Evolutionary conservation across 768 basidiomycete genomes (phyloP), one percentile per base, ranked within the genome.

Genomic region (Suillus occidentalis): DNA sequence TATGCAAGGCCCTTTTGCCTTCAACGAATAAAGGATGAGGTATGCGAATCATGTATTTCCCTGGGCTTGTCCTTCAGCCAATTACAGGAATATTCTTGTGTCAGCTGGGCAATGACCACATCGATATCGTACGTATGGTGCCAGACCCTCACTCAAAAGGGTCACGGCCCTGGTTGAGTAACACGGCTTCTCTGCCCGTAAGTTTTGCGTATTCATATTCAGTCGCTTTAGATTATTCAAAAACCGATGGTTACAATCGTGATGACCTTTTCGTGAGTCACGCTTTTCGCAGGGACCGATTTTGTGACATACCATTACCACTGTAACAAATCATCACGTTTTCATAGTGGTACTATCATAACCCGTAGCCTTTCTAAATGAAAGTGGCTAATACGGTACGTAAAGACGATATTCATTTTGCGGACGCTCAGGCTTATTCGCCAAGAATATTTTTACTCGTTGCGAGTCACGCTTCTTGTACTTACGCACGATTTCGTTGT

Each of bases 351-450:
- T 31, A 31, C 31, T 28, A 28, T 28, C 28, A 28, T 28, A 28
- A 28, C 28, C 28, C 31, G 31, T 4, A 31, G 31, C 31, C 31
- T 31, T 80, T 47, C 66, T 82, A 64, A 75, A 71, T 8, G 57
- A 65, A 6, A 49, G 66, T 1, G 84, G 85, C 1, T 18, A 28
- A 52, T 31, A 31, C 31, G 31, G 25, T 86, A 86, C 65, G 71
- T 81, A 2, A 85, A 86, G 64, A 71, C 72, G 4, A 68, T 69
- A 0, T 86, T 86, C 59, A 58, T 14, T 2, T 50, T 65, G 0
- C 10, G 3, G 13, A 78, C 12, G 60, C 65, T 8, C 69, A 84
- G 78, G 73, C 8, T 68, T 81, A 2, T 74, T 84, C 18, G 78
- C 72, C 2, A 69, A 65, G 0, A 81, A 83, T 68, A 55, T 82